Conservation (phyloP, 164 flowering plant species). For the Piper betle region DNA sequence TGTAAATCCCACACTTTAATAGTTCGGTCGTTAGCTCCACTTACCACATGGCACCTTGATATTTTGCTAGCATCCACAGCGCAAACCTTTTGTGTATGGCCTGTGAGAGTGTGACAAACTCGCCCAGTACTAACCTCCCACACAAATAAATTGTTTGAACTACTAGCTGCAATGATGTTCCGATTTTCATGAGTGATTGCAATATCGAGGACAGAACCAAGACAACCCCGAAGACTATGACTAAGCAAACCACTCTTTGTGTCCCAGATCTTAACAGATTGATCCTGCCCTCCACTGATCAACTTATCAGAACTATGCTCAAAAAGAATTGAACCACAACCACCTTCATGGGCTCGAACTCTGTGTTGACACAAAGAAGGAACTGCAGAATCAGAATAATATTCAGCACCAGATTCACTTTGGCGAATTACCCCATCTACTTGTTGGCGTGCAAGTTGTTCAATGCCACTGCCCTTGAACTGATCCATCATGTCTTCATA, state of each 20-base stretch:
- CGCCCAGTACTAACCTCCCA: conserved; percentile 82
- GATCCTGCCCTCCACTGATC: conserved; percentile 89
- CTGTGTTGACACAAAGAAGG: conserved; percentile 54
- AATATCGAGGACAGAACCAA: conserved; percentile 88
- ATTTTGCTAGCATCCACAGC: conserved; percentile 74
- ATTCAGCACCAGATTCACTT: conserved; percentile 76
- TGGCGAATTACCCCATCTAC: conserved; percentile 88
- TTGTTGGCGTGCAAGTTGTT: conserved; percentile 69
- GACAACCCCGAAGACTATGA: conserved; percentile 52
- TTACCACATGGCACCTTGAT: conserved; percentile 59
- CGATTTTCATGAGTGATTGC: conserved; percentile 66
- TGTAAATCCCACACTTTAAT: conserved; percentile 90
- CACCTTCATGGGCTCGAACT: conserved; percentile 80
- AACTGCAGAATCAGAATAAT: conserved; percentile 42
- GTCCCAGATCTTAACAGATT: conserved; percentile 77
- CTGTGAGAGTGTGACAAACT: conserved; percentile 78
- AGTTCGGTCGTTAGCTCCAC: conserved; percentile 92
- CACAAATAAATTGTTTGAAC: conserved; percentile 77
- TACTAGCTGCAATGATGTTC: conserved; percentile 76
- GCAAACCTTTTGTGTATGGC: conserved; percentile 86
- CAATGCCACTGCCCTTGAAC: conserved; percentile 51
- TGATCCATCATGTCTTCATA: conserved; percentile 61
- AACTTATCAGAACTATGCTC: conserved; percentile 56
- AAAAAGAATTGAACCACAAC: conserved; percentile 70
- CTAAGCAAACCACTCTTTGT: conserved; percentile 45